Base-by-base conservation (phyloP, 176 grass and related monocot species). In the Hyparrhenia diplandra region DNA sequence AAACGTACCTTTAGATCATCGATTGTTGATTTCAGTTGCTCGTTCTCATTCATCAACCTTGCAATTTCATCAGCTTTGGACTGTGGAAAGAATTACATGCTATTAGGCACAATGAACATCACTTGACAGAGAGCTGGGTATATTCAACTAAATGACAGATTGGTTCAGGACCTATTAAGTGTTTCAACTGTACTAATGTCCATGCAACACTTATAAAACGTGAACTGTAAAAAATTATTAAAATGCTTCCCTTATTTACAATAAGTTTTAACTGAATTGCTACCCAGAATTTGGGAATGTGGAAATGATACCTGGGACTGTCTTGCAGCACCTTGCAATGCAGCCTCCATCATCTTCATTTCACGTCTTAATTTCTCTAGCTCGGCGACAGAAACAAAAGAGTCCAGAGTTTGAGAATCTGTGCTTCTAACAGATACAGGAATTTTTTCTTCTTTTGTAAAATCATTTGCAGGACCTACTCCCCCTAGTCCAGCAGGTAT, bases 271-370 rank as follows among this genome's bases (percentile, higher is more conserved):
- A 71, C 75, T 76, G 11, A 76, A 41, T 36, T 80, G 25, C 39
- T 55, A 84, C 52, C 14, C 29, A 57, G n/a, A 71, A 64, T 28
- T 62, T 60, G 58, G 41, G 58, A 7, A 62, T 68, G 67, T 40
- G 13, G 47, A 82, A 65, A 90, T 80, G 34, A 79, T 92, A 98
- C 97, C 97, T 99, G 93, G 7, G 97, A 92, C 86, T 99, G 97
- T 82, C 97, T 99, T 80, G 97, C 97, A 82, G 97, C 97, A 64
- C 97, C 97, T 92, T 96, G 93, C 64, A 99, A 83, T 91, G 97
- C 97, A 90, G 97, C 89, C 80, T 99, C 97, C 97, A 99, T 96
- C 93, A 96, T 93, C 73, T 93, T 92, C 90, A 99, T 93, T 82
- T 99, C 93, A 71, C 80, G 72, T 79, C 85, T 96, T 71, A 99